Evolutionary conservation across 2,329 filamentous ascomycete genomes (phyloP), one percentile per base, ranked within the genome.

Genomic region (Zymoseptoria brevis): DNA sequence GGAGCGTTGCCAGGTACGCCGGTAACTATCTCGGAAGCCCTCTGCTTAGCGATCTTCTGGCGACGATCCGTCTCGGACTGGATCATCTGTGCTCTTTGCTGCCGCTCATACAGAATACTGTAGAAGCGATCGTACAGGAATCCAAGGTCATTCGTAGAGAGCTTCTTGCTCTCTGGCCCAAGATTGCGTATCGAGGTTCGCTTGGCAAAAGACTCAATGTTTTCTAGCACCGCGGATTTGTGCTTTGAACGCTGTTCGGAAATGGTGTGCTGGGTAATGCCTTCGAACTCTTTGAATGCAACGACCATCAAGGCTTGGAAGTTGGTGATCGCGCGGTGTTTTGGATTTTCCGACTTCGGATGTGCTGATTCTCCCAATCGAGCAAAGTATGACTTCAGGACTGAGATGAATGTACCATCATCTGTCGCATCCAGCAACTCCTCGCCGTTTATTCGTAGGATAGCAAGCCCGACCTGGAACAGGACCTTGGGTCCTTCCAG

Each of bases 271-370:
- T 99, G 93, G 0, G 94, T 99, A 66, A 99, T 96, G 49, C 87
- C 90, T 0, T 93, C 88, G 71, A 99, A 99, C 71, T 99, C 94
- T 68, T 96, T 97, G 77, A 99, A 99, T 0, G 94, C 94, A 19
- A 97, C 94, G 2, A 99, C 94, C 92, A 99, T 97, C 59, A 99
- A 83, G 74, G 97, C 94, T 70, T 99, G 94, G 72, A 99, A 99
- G 53, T 90, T 85, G 5, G 95, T 99, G 57, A 99, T 94, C 0
- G 92, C 90, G 56, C 93, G 84, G 56, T 97, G 79, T 76, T 97
- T 99, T 2, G 92, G 87, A 64, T 97, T 99, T 72, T 96, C 92
- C 0, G 91, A 96, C 70, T 88, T 92, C 1, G 94, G 94, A 70
- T 99, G 93, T 2, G 94, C 94, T 3, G 92, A 96, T 75, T 97